phyloP scores from a whole-genome alignment of 164 flowering plant species.

The Berberis vulgaris region DNA sequence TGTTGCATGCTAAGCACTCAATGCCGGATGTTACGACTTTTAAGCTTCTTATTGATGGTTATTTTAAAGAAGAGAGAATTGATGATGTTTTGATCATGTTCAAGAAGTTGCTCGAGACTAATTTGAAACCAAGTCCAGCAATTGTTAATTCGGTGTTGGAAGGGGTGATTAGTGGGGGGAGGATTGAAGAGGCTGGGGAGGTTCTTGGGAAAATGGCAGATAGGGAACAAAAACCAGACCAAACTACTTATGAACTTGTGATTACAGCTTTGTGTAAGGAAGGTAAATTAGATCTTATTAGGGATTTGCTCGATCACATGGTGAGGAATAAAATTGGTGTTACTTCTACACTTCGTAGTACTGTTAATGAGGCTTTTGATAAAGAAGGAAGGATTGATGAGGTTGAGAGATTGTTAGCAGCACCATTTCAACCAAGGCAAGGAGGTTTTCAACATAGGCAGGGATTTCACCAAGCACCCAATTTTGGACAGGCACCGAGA shows the following conservation, averaged over 20 bases:
- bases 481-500: too few species aligned
- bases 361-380: constrained; percentile 33
- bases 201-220: constrained; percentile 53
- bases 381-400: constrained; percentile 45
- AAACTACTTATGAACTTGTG: constrained; percentile 45
- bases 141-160: constrained; percentile 49
- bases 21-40: constrained; percentile 44
- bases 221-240: constrained; percentile 64
- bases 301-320: constrained; percentile 42
- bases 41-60: constrained; percentile 49
- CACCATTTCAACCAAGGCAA: constrained; percentile 24
- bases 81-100: constrained; percentile 50
- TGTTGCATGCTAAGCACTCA: constrained; percentile 41
- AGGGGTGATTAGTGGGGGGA: constrained; percentile 40
- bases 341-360: constrained; percentile 32
- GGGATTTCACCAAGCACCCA: too few species aligned
- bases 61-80: constrained; percentile 36
- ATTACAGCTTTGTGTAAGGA: constrained; percentile 38
- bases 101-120: constrained; percentile 40
- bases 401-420: constrained; percentile 43
- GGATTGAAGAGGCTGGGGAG: constrained; percentile 36
- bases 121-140: constrained; percentile 38
- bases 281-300: constrained; percentile 28
- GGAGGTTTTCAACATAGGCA: constrained; percentile 1
- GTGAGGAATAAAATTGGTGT: constrained; percentile 32